These are phyloP conservation scores for Puccinia horiana DNA, from an alignment of 1,284 basidiomycete species.

Conservation along the genomic window DNA sequence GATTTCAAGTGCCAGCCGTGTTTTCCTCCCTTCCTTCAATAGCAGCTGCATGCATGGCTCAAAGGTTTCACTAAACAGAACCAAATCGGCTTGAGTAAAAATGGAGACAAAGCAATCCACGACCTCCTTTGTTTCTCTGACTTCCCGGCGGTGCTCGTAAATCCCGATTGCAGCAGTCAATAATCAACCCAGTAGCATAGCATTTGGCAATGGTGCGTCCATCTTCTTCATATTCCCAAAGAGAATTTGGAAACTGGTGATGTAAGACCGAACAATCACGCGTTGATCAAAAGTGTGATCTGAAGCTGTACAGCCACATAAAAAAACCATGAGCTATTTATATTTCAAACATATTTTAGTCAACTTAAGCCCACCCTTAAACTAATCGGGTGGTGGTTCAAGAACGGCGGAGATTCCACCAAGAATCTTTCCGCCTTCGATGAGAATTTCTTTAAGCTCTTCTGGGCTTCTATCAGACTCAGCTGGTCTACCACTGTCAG, in stretches of 20 bases:
- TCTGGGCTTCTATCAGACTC: constrained; percentile 29
- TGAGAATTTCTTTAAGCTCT: constrained; percentile 53
- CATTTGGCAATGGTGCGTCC: constrained; percentile 76
- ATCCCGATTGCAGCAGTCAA: constrained; percentile 83
- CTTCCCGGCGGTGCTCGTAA: constrained; percentile 72
- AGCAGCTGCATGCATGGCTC: constrained; percentile 86
- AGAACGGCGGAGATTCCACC: constrained; percentile 37
- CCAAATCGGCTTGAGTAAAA: constrained; percentile 77
- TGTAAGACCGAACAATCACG: constrained; percentile 80
- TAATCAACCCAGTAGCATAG: constrained; percentile 80
- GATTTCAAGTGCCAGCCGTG: constrained; percentile 60
- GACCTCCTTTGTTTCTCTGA: constrained; percentile 79
- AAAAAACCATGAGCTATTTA: neutral
- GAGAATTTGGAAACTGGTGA: constrained; percentile 85
- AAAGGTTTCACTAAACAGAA: constrained; percentile 90
- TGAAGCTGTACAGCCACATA: constrained; percentile 30
- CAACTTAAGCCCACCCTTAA: constrained; percentile 26
- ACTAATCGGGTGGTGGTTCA: constrained; percentile 43
- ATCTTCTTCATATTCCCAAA: constrained; percentile 66
- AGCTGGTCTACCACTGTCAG: constrained; percentile 52
- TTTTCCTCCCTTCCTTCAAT: constrained; percentile 65
- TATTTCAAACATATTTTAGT: too few relatives aligned
- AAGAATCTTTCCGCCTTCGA: constrained; percentile 59
- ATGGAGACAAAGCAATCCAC: constrained; percentile 81
- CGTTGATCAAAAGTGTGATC: constrained; percentile 69